Base-by-base conservation (phyloP, 257 asterid species). In the Solanum boliviense region DNA sequence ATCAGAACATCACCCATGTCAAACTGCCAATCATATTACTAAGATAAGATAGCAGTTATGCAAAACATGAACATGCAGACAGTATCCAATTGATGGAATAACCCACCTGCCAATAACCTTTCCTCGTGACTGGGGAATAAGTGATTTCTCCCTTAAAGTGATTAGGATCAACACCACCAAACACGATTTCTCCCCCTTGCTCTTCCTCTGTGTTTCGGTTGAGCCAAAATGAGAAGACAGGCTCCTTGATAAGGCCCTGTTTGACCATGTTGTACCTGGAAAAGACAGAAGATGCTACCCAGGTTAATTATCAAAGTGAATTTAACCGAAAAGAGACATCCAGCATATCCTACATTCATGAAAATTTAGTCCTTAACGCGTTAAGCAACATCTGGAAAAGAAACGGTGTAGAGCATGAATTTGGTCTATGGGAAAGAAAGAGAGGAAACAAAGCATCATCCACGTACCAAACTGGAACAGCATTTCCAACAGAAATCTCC, bases 81-180 rank as follows among this genome's bases (percentile, higher is more conserved):
- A 25, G 78, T 39, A 68, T 15, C 20, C 39, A 85, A 68, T 39
- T 36, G 39, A 67, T 4, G 35, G 87, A 85, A 44, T 46, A 84
- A 90, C 94, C 83, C 84, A 96, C 99, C 99, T 96, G 98, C 99
- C 99, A 97, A 90, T 97, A 97, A 46, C 98, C 99, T 92, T 93
- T 95, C 91, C 88, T 94, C 3, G 98, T 89, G 72, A 97, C 98
- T 56, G 99, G 98, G 84, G 91, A 96, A 87, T 92, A 95, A 31
- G 96, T 93, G 89, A 95, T 98, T 91, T 94, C 90, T 76, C 99
- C 99, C 91, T 89, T 95, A 88, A 84, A 95, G 88, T 97, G 99
- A 87, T 93, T 92, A 23, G 97, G 98, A 91, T 97, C 99, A 87
- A 91, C 96, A 70, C 99, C 99, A 44, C 99, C 99, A 87, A 97